Conservation (phyloP, 1,139 yeast genomes). For the Diutina catenulata region DNA sequence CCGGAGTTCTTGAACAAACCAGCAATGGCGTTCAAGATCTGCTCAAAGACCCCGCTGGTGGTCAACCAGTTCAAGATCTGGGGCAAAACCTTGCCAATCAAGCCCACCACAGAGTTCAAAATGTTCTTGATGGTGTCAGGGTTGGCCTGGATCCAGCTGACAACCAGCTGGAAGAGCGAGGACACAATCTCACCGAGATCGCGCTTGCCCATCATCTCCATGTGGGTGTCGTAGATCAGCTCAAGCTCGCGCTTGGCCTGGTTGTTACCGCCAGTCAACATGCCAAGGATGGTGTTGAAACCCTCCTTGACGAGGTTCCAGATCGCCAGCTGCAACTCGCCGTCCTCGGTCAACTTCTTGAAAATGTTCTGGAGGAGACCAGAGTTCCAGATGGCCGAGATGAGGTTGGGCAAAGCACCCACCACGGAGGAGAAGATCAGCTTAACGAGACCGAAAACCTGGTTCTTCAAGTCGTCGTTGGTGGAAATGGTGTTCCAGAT, state of each 20-base stretch:
- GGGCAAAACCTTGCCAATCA: not conserved
- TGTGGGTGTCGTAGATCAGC: not conserved
- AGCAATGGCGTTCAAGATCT: not conserved
- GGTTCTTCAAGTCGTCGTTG: conserved; percentile 17
- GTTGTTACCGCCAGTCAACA: not conserved
- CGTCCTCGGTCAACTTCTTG: conserved; percentile 17
- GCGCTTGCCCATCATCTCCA: not conserved
- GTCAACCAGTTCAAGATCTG: not conserved
- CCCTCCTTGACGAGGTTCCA: conserved; percentile 22
- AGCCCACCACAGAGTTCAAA: not conserved
- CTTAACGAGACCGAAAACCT: conserved; percentile 20
- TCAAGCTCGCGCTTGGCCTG: not conserved
- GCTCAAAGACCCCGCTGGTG: not conserved
- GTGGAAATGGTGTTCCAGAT: conserved; percentile 27
- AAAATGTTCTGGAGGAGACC: conserved; percentile 28
- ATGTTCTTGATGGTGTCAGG: not conserved
- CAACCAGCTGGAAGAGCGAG: not conserved
- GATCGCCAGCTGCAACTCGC: not conserved
- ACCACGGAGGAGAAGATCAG: conserved; percentile 23
- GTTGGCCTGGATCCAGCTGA: not conserved
- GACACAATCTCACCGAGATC: not conserved
- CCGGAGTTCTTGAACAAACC: not conserved
- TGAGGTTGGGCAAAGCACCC: conserved; percentile 32
- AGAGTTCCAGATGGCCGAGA: conserved; percentile 32
- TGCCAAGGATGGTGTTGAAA: conserved; percentile 12